Evolutionary conservation across 257 asterid species (phyloP).

Genomic region (Avicennia marina): DNA sequence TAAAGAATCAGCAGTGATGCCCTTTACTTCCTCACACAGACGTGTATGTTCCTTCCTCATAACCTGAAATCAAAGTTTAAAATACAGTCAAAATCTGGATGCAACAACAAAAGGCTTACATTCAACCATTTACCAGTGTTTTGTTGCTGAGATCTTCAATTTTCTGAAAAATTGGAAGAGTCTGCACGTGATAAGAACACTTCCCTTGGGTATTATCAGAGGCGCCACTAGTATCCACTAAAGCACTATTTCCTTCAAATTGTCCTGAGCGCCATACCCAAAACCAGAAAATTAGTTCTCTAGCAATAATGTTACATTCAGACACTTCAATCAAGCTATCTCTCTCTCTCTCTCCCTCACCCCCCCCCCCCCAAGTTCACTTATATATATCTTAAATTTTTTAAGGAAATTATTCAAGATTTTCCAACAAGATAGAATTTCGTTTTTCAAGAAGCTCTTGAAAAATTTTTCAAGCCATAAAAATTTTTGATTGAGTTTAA

Average conservation of each 20-base stretch:
- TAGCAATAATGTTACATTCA: too few relatives aligned
- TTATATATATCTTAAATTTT: background rate
- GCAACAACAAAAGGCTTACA: background rate
- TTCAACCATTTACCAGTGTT: conserved; percentile 40
- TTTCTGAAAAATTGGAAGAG: conserved; percentile 54
- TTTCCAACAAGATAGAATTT: background rate
- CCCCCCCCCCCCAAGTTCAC: too few relatives aligned
- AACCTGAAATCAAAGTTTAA: conserved; percentile 26
- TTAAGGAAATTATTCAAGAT: background rate
- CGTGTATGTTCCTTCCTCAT: conserved; percentile 44
- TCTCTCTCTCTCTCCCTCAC: too few relatives aligned
- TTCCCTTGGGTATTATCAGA: conserved; percentile 35
- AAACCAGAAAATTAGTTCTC: conserved; percentile 18
- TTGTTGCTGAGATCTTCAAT: conserved; percentile 46
- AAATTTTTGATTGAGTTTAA: too few relatives aligned
- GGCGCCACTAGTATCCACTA: conserved; percentile 30
- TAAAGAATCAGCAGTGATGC: conserved; percentile 47
- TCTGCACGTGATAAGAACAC: conserved; percentile 29
- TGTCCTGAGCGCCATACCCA: conserved; percentile 32
- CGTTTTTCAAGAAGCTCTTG: too few relatives aligned
- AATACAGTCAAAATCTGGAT: background rate
- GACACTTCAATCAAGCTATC: too few relatives aligned
- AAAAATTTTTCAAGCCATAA: too few relatives aligned
- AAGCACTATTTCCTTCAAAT: conserved; percentile 30
- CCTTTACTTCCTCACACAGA: conserved; percentile 58